A percentile compares a stretch with the other conserved stretches of the same genome.
phyloP scores from a whole-genome alignment of 2,329 filamentous ascomycete genomes.

The Diplocarpon rosae region DNA sequence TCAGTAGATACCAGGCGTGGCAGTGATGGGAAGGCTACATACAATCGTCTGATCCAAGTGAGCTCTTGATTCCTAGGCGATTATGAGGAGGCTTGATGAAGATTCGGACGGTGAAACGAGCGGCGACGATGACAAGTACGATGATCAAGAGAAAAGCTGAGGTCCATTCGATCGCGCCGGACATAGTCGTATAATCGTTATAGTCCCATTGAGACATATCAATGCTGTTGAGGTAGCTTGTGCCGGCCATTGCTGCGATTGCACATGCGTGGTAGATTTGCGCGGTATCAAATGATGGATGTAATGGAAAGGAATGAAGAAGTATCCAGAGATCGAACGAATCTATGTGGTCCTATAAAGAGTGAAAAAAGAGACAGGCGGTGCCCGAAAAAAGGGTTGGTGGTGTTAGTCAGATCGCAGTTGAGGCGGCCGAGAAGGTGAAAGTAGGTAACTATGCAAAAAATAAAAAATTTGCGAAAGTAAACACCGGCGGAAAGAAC shows the following conservation, averaged over 20 bases:
- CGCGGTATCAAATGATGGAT: background rate
- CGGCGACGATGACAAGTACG: background rate
- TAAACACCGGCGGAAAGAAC: background rate
- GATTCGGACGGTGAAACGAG: background rate
- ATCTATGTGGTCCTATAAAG: background rate
- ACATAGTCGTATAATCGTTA: background rate
- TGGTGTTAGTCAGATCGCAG: background rate
- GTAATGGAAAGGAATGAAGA: background rate
- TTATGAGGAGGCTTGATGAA: background rate
- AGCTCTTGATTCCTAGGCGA: background rate
- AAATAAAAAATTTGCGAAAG: background rate
- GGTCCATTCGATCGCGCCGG: constrained; percentile 1
- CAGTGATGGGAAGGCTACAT: background rate
- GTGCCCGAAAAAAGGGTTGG: background rate
- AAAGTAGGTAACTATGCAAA: no score
- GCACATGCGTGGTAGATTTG: no score
- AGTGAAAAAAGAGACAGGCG: background rate
- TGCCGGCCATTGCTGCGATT: background rate
- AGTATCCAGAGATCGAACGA: background rate
- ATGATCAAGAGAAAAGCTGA: background rate
- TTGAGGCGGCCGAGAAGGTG: background rate
- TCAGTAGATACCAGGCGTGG: background rate
- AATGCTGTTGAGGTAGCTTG: background rate
- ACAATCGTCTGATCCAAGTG: constrained; percentile 8
- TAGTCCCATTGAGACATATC: background rate